phyloP scores from a whole-genome alignment of 257 asterid species.

The Nicotiana otophora region DNA sequence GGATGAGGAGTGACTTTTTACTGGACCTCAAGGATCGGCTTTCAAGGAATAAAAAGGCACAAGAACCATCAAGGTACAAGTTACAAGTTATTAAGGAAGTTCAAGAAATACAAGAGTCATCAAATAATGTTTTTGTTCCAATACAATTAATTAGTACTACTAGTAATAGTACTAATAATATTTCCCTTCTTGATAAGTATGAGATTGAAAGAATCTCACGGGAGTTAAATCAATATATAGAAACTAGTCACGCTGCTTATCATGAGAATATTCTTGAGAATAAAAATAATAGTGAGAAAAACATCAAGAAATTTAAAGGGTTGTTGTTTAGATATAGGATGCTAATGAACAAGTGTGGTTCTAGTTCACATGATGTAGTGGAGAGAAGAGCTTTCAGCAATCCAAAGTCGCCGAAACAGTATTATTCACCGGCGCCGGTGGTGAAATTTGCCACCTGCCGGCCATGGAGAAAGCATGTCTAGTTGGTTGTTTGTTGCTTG shows the following conservation, averaged over 20 bases:
- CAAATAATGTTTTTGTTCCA: not conserved
- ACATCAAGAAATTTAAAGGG: not conserved
- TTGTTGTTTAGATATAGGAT: slow-evolving; percentile 3
- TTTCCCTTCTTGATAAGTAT: slow-evolving; percentile 55
- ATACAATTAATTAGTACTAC: not conserved
- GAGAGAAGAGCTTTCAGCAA: not conserved
- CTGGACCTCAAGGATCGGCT: too few relatives aligned
- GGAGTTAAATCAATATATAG: slow-evolving; percentile 44
- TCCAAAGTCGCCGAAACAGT: slow-evolving; percentile 3
- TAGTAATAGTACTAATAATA: not conserved
- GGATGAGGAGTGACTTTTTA: too few relatives aligned
- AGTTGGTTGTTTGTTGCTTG: not conserved
- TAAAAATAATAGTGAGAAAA: not conserved
- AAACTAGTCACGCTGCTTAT: slow-evolving; percentile 16
- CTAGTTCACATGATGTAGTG: slow-evolving; percentile 7
- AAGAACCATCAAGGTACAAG: slow-evolving; percentile 53
- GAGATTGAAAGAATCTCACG: slow-evolving; percentile 56
- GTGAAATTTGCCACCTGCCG: not conserved
- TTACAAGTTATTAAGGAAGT: slow-evolving; percentile 32
- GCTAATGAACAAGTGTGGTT: slow-evolving; percentile 3
- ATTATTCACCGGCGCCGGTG: not conserved
- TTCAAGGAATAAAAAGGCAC: slow-evolving; percentile 18
- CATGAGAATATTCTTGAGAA: not conserved
- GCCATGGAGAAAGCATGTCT: not conserved
- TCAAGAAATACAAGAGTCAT: not conserved